Evolutionary conservation across 345 rosid species (phyloP), one percentile per base, ranked within the genome.

Genomic region (Gossypium herbaceum): DNA sequence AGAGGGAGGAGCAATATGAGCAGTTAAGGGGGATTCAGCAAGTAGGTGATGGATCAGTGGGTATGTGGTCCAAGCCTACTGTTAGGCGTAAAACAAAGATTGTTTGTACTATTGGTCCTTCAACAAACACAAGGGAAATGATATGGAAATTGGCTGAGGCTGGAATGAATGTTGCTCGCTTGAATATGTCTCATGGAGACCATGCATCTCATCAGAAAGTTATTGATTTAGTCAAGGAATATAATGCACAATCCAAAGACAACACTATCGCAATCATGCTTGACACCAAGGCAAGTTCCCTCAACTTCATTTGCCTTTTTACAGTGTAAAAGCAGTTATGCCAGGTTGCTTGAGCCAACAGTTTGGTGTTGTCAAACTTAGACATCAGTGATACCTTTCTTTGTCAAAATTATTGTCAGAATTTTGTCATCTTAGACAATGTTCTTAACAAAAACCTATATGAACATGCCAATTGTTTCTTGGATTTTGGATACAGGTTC

Each of bases 171-270:
- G 98, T 93, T 78, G 97, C 99, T 72, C 85, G 99, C 69, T 5
- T 95, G 90, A 95, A 95, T 80, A 93, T 95, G 99, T 95, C 99
- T 76, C 99, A 93, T 57, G 99, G 99, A 34, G 99, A 95, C 81
- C 99, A 95, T 73, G 91, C 97, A 29, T 95, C 99, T 20, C 99
- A 95, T 80, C 87, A 93, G 87, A 90, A 93, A 83, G 98, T 93
- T 71, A 95, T 95, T 78, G 97, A 95, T 84, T 84, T 95, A 83
- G 98, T 95, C n/a, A 95, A 95, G 79, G 98, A 95, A 58, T 93
- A 93, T 82, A 95, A 95, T 84, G 97, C 93, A 3, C 94, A 95
- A 66, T 78, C 89, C 80, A 91, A 88, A 74, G 98, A 91, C 79
- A 91, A 95, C 76, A 87, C 88, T 71, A 93, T 95, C 70, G 94